A percentile compares a stretch with the other conserved stretches of the same genome.
phyloP scores from a whole-genome alignment of 2,329 filamentous ascomycete genomes.

The Paecilomyces variotii region DNA sequence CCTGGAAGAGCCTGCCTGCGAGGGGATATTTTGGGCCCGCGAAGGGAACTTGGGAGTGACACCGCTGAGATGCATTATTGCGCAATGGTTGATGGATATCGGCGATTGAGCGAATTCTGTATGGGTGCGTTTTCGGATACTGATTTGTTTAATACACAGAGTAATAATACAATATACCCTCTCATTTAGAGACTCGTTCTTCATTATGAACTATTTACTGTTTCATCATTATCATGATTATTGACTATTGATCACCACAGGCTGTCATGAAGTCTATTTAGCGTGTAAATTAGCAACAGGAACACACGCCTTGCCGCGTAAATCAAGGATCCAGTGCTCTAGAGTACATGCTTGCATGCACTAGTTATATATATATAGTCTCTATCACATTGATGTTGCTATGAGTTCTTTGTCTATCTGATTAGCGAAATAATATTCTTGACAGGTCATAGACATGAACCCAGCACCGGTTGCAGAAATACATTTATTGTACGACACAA shows the following conservation, averaged over 20 bases:
- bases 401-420: too few relatives aligned
- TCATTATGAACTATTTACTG: neutral
- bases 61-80: neutral
- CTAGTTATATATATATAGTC: too few relatives aligned
- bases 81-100: too few relatives aligned
- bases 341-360: too few relatives aligned
- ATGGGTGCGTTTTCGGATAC: neutral
- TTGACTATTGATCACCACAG: neutral
- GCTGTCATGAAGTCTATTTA: neutral
- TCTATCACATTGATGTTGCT: too few relatives aligned
- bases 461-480: too few relatives aligned
- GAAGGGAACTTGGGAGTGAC: neutral
- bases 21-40: neutral
- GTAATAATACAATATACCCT: neutral
- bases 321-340: neutral
- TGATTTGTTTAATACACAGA: neutral
- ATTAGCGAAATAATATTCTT: too few relatives aligned
- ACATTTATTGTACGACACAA: too few relatives aligned
- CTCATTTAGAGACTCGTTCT: neutral
- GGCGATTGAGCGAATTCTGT: neutral
- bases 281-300: neutral
- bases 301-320: neutral
- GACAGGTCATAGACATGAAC: too few relatives aligned
- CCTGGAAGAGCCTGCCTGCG: slow-evolving; percentile 14
- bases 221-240: neutral